Evolutionary conservation across 2,329 filamentous ascomycete species (phyloP).

Genomic region (Diaporthe sp.): DNA sequence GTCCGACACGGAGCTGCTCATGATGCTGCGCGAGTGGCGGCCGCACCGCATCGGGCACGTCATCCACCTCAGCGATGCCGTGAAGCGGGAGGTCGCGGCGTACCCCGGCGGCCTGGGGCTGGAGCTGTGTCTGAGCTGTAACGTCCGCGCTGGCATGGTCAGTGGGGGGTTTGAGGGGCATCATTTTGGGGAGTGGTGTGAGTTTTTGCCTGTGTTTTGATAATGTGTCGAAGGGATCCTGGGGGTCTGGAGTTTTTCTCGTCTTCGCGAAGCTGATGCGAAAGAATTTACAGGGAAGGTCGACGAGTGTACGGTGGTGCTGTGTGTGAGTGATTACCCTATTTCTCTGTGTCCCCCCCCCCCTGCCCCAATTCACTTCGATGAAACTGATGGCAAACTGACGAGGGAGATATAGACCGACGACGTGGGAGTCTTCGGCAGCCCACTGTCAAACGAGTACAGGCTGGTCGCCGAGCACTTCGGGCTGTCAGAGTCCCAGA

Average conservation of each 20-base stretch:
- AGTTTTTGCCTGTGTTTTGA: neutral
- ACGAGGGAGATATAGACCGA: slow-evolving; percentile 84
- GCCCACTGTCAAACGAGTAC: slow-evolving; percentile 82
- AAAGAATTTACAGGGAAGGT: slow-evolving; percentile 50
- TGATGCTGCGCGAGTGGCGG: slow-evolving; percentile 70
- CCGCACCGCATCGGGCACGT: slow-evolving; percentile 83
- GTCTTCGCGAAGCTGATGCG: neutral
- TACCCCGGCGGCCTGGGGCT: slow-evolving; percentile 69
- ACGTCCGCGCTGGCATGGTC: slow-evolving; percentile 82
- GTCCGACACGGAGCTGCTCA: slow-evolving; percentile 70
- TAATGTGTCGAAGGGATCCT: neutral
- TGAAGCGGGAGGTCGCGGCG: slow-evolving; percentile 69
- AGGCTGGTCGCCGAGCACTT: slow-evolving; percentile 80
- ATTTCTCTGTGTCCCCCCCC: accelerated
- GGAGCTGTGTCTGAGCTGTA: slow-evolving; percentile 85
- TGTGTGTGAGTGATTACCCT: slow-evolving; percentile 70
- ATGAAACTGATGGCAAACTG: neutral
- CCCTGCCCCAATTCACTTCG: neutral
- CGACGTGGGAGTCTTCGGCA: slow-evolving; percentile 86
- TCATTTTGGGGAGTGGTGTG: slow-evolving; percentile 81
- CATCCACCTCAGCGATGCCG: slow-evolving; percentile 75
- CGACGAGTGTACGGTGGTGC: slow-evolving; percentile 70
- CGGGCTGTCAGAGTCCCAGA: slow-evolving; percentile 59
- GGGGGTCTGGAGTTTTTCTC: neutral
- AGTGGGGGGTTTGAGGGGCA: slow-evolving; percentile 75